A percentile compares a stretch with the other conserved stretches of the same genome.
These are phyloP conservation scores for Aspergillus sp. DNA, from an alignment of 2,329 filamentous ascomycete species.

Conservation along the genomic window DNA sequence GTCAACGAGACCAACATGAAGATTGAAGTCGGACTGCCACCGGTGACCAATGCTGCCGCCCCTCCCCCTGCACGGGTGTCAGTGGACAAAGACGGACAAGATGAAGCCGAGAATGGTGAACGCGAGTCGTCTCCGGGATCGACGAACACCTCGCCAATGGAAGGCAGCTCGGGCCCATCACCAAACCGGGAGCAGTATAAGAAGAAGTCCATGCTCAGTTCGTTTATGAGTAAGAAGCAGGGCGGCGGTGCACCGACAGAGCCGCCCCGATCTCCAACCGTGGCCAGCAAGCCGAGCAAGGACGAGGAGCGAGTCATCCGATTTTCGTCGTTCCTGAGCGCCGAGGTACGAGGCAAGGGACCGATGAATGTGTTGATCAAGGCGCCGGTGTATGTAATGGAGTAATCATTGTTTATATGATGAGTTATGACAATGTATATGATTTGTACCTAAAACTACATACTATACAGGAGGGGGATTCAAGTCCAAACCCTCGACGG, in stretches of 20 bases:
- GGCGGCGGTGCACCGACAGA: neutral
- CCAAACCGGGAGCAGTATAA: constrained; percentile 14
- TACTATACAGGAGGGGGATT: constrained; percentile 49
- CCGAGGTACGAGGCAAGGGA: constrained; percentile 67
- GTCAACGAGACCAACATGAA: constrained; percentile 78
- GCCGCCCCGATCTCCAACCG: constrained; percentile 7
- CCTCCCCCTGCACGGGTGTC: constrained; percentile 9
- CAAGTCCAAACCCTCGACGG: constrained; percentile 56
- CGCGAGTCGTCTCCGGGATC: neutral
- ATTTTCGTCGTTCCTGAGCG: constrained; percentile 68
- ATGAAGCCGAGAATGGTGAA: constrained; percentile 12
- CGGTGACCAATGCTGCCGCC: constrained; percentile 38
- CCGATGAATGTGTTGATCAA: constrained; percentile 63
- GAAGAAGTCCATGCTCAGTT: constrained; percentile 40
- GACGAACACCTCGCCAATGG: constrained; percentile 6
- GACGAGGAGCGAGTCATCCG: constrained; percentile 51
- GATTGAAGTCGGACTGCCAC: constrained; percentile 64
- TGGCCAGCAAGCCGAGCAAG: constrained; percentile 13
- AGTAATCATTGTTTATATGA: constrained; percentile 6
- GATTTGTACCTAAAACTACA: neutral
- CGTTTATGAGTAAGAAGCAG: constrained; percentile 27
- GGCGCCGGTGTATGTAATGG: constrained; percentile 60
- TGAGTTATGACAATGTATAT: neutral
- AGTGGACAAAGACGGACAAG: constrained; percentile 14
- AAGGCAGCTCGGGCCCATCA: constrained; percentile 8